These are phyloP conservation scores for Zygosaccharomyces siamensis DNA, from an alignment of 805 yeast genomes.

Conservation along the genomic window DNA sequence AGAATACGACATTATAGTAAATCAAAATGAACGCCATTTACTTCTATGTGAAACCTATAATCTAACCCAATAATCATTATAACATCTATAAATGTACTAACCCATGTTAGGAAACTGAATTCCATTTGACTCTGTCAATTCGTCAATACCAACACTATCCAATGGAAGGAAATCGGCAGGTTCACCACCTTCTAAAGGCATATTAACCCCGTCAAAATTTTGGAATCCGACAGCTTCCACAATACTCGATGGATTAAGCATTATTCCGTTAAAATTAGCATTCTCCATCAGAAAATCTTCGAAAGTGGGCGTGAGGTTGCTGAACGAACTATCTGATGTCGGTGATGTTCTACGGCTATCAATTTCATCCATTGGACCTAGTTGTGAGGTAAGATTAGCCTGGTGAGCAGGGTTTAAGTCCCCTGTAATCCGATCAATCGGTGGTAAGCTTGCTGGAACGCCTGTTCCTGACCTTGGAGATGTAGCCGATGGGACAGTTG, in stretches of 20 bases:
- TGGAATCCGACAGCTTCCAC: conserved; percentile 33
- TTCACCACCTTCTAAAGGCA: conserved; percentile 15
- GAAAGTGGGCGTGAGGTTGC: conserved; percentile 30
- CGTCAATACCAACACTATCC: conserved; percentile 30
- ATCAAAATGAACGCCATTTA: not conserved
- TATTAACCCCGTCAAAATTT: conserved; percentile 15
- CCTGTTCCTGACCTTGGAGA: conserved; percentile 12
- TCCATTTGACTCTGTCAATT: conserved; percentile 22
- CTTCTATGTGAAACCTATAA: conserved; percentile 1
- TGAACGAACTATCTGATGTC: conserved; percentile 20
- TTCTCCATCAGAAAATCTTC: conserved; percentile 34
- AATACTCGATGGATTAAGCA: conserved; percentile 31
- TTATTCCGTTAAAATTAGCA: conserved; percentile 30
- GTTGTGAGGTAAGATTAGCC: not conserved
- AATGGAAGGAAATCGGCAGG: conserved; percentile 26
- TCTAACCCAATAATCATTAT: not conserved
- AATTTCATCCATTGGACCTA: not conserved
- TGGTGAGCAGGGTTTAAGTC: conserved; percentile 6
- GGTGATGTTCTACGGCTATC: conserved; percentile 5
- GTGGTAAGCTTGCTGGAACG: conserved; percentile 11
- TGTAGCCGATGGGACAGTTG: conserved; percentile 13
- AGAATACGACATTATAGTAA: not conserved
- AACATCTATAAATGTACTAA: conserved; percentile 9
- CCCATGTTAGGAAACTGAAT: conserved; percentile 32
- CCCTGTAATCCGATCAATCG: conserved; percentile 18